phyloP scores from a whole-genome alignment of 176 grass and related monocot species.

The Poa pratensis region DNA sequence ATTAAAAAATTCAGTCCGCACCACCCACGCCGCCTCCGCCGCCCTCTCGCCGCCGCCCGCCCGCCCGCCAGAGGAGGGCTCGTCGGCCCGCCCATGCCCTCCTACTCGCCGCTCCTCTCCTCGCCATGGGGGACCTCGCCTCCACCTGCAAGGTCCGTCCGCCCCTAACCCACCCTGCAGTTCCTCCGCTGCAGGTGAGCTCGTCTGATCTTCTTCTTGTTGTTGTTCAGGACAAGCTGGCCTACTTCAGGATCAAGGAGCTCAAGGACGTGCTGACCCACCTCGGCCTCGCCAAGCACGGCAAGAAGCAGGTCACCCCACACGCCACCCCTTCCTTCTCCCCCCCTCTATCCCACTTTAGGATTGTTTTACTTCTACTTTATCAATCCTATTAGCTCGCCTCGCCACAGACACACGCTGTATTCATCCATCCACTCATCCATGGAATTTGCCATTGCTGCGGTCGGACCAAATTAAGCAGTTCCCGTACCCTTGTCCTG shows the following conservation, averaged over 20 bases:
- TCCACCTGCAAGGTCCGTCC: conserved; percentile 21
- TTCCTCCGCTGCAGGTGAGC: background rate
- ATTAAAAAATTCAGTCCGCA: background rate
- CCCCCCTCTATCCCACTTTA: background rate
- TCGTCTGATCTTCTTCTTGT: background rate
- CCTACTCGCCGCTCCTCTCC: background rate
- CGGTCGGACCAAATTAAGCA: too few species aligned
- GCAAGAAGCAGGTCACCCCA: conserved; percentile 64
- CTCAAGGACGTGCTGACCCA: conserved; percentile 76
- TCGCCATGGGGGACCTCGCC: conserved; percentile 8
- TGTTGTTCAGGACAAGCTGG: conserved; percentile 55
- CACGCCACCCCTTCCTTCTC: background rate
- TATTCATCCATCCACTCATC: too few species aligned
- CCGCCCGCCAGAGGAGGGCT: background rate
- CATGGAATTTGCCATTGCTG: too few species aligned
- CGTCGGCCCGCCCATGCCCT: background rate
- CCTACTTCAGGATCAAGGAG: conserved; percentile 77
- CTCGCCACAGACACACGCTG: too few species aligned
- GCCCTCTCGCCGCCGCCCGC: background rate
- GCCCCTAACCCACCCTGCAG: background rate
- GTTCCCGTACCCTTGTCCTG: too few species aligned
- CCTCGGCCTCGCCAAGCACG: conserved; percentile 65
- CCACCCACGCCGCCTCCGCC: conserved; percentile 5
- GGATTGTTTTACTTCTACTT: background rate
- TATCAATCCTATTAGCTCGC: background rate